Evolutionary conservation across 208 protist species (phyloP).

Genomic region (Acanthamoeba triangularis): DNA sequence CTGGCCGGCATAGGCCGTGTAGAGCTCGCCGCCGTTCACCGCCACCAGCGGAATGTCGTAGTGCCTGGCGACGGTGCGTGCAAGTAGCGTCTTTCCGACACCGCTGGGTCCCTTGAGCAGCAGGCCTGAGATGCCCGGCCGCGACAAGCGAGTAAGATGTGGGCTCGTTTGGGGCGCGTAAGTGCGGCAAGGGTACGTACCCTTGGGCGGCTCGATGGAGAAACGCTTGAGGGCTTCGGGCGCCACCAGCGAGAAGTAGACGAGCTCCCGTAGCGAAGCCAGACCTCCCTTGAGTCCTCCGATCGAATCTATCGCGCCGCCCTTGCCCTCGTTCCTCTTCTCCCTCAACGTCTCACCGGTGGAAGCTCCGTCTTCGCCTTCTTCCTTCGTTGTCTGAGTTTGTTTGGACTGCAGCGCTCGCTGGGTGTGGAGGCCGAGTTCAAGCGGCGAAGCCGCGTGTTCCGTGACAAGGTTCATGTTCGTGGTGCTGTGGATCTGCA

Average conservation of each 20-base stretch:
- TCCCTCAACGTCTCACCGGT: neutral
- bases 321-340: neutral
- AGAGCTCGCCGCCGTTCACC: slow-evolving; percentile 29
- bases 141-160: too few relatives aligned
- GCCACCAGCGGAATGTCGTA: slow-evolving; percentile 10
- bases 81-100: slow-evolving; percentile 93
- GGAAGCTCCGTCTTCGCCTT: neutral
- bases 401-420: neutral
- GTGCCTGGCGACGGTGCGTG: slow-evolving; percentile 52
- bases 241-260: slow-evolving; percentile 46
- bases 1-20: neutral
- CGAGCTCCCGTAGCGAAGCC: slow-evolving; percentile 8
- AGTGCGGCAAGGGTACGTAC: neutral
- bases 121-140: slow-evolving; percentile 89
- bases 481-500: slow-evolving; percentile 14
- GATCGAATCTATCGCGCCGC: neutral
- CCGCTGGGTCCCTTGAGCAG: slow-evolving; percentile 97
- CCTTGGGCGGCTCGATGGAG: slow-evolving; percentile 31
- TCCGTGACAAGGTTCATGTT: neutral
- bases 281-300: slow-evolving; percentile 33
- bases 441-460: neutral
- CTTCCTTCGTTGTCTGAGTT: neutral
- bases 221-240: slow-evolving; percentile 14
- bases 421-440: neutral
- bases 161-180: neutral